phyloP scores from a whole-genome alignment of 495 filamentous ascomycete species.

The Neurospora intermedia region DNA sequence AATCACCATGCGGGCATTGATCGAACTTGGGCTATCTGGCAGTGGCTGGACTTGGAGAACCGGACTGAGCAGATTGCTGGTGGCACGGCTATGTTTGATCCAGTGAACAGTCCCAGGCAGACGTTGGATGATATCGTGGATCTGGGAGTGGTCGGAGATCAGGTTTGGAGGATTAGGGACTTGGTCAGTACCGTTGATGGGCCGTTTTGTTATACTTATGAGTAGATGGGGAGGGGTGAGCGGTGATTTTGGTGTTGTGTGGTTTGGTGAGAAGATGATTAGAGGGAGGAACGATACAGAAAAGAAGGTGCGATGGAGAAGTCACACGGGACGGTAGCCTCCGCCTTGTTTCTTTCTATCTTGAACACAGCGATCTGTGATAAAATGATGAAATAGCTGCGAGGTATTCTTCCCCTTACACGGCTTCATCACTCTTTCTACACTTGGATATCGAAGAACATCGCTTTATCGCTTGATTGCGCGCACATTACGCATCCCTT shows the following conservation, averaged over 20 bases:
- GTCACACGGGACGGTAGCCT: neutral
- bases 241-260: neutral
- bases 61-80: conserved; percentile 26
- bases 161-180: conserved; percentile 32
- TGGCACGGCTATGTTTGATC: conserved; percentile 27
- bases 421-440: neutral
- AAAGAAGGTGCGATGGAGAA: neutral
- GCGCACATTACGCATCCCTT: neutral
- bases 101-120: conserved; percentile 20
- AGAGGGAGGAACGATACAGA: neutral
- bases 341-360: neutral
- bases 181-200: conserved; percentile 36
- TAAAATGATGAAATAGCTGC: neutral
- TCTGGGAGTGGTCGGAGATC: conserved; percentile 27
- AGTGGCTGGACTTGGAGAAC: conserved; percentile 31
- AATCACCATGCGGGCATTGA: conserved; percentile 61
- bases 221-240: conserved; percentile 12
- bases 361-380: neutral
- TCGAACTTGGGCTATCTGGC: conserved; percentile 59
- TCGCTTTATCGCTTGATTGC: neutral
- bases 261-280: no score
- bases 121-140: conserved; percentile 34
- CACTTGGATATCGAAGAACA: neutral
- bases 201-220: conserved; percentile 41
- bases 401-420: neutral